Evolutionary conservation across 495 filamentous ascomycete genomes (phyloP).

Genomic region (Aspergillus egyptiacus): DNA sequence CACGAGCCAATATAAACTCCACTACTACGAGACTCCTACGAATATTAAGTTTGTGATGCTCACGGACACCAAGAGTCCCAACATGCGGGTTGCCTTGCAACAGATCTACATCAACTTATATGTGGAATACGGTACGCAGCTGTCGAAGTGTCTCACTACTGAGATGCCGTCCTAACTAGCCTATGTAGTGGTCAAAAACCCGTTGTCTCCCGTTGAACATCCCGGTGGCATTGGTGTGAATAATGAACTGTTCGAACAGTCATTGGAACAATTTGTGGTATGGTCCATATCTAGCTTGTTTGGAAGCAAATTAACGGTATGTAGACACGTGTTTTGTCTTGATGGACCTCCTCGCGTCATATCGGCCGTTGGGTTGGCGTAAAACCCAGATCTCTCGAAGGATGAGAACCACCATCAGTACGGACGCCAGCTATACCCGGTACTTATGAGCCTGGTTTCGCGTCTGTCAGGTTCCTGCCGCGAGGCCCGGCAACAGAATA

Average conservation of each 20-base stretch:
- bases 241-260: conserved; percentile 91
- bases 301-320: conserved; percentile 21
- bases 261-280: conserved; percentile 79
- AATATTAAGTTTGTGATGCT: conserved; percentile 95
- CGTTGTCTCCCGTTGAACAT: conserved; percentile 84
- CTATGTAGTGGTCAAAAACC: conserved; percentile 81
- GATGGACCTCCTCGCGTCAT: background rate
- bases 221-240: conserved; percentile 80
- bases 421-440: background rate
- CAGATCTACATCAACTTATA: conserved; percentile 98
- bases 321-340: conserved; percentile 37
- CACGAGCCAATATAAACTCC: conserved; percentile 92
- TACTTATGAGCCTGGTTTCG: background rate
- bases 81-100: conserved; percentile 87
- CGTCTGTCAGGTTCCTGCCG: no score
- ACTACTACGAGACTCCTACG: conserved; percentile 97
- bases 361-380: background rate
- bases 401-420: background rate
- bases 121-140: conserved; percentile 77
- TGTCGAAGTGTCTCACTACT: background rate
- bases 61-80: conserved; percentile 82
- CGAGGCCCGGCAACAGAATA: no score
- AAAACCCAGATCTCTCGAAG: background rate
- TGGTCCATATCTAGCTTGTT: conserved; percentile 16
- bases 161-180: background rate